Percentiles rank a stretch among this genome's conserved stretches.
These are phyloP conservation scores for Amphicarpaea edgeworthii DNA, from an alignment of 306 rosid species.

Conservation along the genomic window DNA sequence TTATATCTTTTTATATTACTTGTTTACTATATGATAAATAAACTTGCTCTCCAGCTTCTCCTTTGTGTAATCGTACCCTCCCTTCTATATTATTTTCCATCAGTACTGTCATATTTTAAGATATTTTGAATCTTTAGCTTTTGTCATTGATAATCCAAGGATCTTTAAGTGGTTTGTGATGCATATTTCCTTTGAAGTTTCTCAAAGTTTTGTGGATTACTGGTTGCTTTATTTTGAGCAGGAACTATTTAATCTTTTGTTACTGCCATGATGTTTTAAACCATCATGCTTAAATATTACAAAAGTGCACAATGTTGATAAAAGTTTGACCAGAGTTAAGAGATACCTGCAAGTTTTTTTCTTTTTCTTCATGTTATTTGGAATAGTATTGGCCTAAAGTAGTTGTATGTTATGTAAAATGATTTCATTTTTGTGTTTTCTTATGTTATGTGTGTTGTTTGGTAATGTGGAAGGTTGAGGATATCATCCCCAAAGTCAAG, in stretches of 20 bases:
- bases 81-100: neutral
- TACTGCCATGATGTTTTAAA: constrained; percentile 2
- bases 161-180: constrained; percentile 22
- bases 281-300: neutral
- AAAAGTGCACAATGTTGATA: neutral
- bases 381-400: constrained; percentile 17
- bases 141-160: constrained; percentile 11
- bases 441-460: constrained; percentile 46
- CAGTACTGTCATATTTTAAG: neutral
- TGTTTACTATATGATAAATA: neutral
- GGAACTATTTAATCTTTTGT: constrained; percentile 10
- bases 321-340: constrained; percentile 19
- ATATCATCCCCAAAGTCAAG: constrained; percentile 61
- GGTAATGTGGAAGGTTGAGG: constrained; percentile 73
- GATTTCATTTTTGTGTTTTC: neutral
- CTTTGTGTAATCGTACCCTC: neutral
- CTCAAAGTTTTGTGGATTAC: constrained; percentile 5
- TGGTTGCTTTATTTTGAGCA: constrained; percentile 25
- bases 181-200: constrained; percentile 31
- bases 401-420: constrained; percentile 11
- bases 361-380: constrained; percentile 3
- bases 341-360: neutral
- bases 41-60: neutral
- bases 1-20: neutral
- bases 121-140: constrained; percentile 3